Evolutionary conservation across 768 basidiomycete genomes (phyloP), one percentile per base, ranked within the genome.

Genomic region (Panaeolus papilionaceus): DNA sequence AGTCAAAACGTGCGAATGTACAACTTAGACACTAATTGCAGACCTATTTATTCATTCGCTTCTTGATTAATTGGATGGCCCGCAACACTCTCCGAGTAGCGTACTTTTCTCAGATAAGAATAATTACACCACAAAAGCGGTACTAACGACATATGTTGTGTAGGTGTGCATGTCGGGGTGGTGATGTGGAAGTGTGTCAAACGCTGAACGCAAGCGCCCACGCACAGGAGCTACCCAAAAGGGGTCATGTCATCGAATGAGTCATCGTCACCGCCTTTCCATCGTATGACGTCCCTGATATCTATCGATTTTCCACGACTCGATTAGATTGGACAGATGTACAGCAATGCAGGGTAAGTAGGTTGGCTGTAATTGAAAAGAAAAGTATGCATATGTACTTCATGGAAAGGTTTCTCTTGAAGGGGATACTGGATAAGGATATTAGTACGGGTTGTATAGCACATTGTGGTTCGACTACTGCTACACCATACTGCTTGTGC

Each of bases 151-250:
- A 20, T 26, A 23, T 51, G n/a, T 7, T 9, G 12, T 44, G 42
- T 58, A 58, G 28, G 54, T 58, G 54, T 33, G 12, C 28, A 23
- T 58, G 54, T 33, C 28, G 14, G 33, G 11, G 28, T 58, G 14
- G 16, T 58, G 54, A 33, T 28, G 47, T 26, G n/a, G 54, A 37
- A 58, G 54, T 18, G 26, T 58, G 54, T 14, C 54, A 58, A 58
- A 58, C 54, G 54, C 54, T 58, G 54, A 33, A 37, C 20, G 54
- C 54, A 58, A 58, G 54, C 54, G 54, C 54, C 54, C 54, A 58
- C 54, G 20, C 54, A n/a, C 6, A 58, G 28, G 26, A 33, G 47
- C 47, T 58, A 58, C 28, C 54, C 54, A 58, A 58, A 58, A 58
- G 54, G 54, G 54, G 54, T 9, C 54, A 37, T 37, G 26, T 37